These are phyloP conservation scores for Eutypella sp. DNA, from an alignment of 2,329 filamentous ascomycete species.

Conservation along the genomic window DNA sequence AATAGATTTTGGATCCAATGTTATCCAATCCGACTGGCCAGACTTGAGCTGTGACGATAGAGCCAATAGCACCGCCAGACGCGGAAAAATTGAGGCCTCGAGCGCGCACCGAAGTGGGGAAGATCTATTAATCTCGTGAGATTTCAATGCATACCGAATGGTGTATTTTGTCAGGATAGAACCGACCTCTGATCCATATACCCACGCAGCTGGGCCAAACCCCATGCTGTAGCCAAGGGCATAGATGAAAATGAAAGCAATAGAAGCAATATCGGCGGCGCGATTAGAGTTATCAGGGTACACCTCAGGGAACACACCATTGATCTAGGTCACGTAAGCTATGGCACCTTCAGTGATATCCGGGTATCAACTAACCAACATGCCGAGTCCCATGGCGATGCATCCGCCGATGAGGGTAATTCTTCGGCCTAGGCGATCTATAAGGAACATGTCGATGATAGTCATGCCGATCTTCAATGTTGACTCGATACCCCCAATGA, in stretches of 20 bases:
- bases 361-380: slow-evolving; percentile 40
- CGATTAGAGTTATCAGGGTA: slow-evolving; percentile 46
- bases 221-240: slow-evolving; percentile 54
- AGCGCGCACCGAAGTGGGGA: slow-evolving; percentile 52
- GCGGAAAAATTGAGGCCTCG: slow-evolving; percentile 52
- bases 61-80: slow-evolving; percentile 49
- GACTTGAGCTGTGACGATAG: slow-evolving; percentile 48
- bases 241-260: slow-evolving; percentile 54
- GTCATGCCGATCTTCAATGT: slow-evolving; percentile 54
- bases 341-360: not conserved
- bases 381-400: slow-evolving; percentile 46
- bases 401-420: slow-evolving; percentile 45
- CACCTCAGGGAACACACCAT: slow-evolving; percentile 45
- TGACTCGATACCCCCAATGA: slow-evolving; percentile 52
- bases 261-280: slow-evolving; percentile 44
- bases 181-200: slow-evolving; percentile 52
- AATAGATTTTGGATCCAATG: slow-evolving; percentile 49
- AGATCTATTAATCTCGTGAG: slow-evolving; percentile 35
- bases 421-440: slow-evolving; percentile 47
- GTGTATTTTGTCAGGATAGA: not conserved
- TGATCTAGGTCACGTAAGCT: slow-evolving; percentile 35
- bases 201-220: slow-evolving; percentile 53
- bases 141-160: not conserved
- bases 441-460: slow-evolving; percentile 51
- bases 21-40: slow-evolving; percentile 50